Conservation (phyloP, 352 stramenopile genomes). For the Phytopythium aichiense region DNA sequence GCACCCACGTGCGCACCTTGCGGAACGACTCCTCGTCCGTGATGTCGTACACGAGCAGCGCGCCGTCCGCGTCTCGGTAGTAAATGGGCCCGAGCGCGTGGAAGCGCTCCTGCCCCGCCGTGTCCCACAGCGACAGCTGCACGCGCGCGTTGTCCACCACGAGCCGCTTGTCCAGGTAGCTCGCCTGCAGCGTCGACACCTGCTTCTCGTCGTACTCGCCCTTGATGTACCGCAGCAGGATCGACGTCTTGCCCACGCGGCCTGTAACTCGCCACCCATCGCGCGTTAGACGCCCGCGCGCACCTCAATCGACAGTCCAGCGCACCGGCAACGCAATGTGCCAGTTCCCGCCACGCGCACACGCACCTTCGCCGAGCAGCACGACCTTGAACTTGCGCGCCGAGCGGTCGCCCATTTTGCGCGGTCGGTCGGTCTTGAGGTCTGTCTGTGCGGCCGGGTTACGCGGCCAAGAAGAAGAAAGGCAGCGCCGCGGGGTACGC, state of each 20-base stretch:
- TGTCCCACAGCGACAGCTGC: conserved; percentile 86
- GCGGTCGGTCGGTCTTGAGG: not conserved
- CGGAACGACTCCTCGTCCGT: conserved; percentile 90
- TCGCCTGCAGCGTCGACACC: conserved; percentile 91
- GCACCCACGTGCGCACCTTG: conserved; percentile 92
- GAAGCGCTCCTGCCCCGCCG: conserved; percentile 86
- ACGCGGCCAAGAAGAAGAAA: conserved; percentile 1
- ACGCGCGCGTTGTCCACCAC: conserved; percentile 79
- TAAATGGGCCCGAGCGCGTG: conserved; percentile 87
- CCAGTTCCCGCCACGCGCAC: not conserved
- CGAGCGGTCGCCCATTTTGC: conserved; percentile 50
- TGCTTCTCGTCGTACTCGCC: conserved; percentile 92
- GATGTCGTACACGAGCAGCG: conserved; percentile 91
- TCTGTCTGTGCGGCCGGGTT: not conserved
- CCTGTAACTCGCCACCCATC: conserved; percentile 31
- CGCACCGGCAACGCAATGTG: not conserved
- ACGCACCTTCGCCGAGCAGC: conserved; percentile 74
- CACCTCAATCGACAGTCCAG: not conserved
- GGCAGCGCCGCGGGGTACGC: not conserved
- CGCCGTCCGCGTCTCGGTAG: conserved; percentile 87
- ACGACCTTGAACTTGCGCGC: conserved; percentile 86
- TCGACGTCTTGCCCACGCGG: conserved; percentile 94
- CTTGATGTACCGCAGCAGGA: conserved; percentile 92
- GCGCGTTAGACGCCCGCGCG: not conserved
- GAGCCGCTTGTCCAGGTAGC: conserved; percentile 91